Evolutionary conservation across 768 basidiomycete genomes (phyloP), one percentile per base, ranked within the genome.

Genomic region (Phylloporus rhodoxanthus): DNA sequence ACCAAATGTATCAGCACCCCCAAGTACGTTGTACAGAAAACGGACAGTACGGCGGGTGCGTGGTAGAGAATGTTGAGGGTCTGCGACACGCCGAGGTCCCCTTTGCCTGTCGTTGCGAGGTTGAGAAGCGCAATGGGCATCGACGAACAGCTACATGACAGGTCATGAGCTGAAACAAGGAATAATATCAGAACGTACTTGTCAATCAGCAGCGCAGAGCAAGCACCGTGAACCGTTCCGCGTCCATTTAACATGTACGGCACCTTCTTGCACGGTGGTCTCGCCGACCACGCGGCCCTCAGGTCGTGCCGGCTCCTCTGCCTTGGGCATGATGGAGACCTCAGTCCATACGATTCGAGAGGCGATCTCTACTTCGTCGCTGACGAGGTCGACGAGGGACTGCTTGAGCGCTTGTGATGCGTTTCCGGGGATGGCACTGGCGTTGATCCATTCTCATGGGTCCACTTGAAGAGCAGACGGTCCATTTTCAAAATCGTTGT

Each of bases 51-150:
- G 19, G 79, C 80, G n/a, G 80, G 80, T 43, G 80, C 75, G 48
- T 81, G 80, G 48, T 77, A 81, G 17, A 77, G 67, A 5, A 80
- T 64, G 39, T 78, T 75, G 38, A 81, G 58, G 1, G 78, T 72
- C 54, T 79, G 78, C 0, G 79, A 78, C 8, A 81, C 80, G 26
- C 68, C 63, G 0, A 48, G 17, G 61, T 69, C 34, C 45, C 56
- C 42, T 53, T 65, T 48, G 43, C 63, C 57, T 57, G 47, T 46
- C 33, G 60, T 58, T 5, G 72, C 59, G 5, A 71, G 33, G 47
- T 29, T 43, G 39, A 63, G 50, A 15, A 63, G 71, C n/a, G 65
- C 64, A 21, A 81, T 63, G 5, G 77, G 71, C 50, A 80, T 50
- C 13, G 79, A 61, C 5, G 81, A 78, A 45, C 81, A 79, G 19